These are phyloP conservation scores for Lactifluus pinguis DNA, from an alignment of 768 basidiomycete genomes.

Conservation along the genomic window DNA sequence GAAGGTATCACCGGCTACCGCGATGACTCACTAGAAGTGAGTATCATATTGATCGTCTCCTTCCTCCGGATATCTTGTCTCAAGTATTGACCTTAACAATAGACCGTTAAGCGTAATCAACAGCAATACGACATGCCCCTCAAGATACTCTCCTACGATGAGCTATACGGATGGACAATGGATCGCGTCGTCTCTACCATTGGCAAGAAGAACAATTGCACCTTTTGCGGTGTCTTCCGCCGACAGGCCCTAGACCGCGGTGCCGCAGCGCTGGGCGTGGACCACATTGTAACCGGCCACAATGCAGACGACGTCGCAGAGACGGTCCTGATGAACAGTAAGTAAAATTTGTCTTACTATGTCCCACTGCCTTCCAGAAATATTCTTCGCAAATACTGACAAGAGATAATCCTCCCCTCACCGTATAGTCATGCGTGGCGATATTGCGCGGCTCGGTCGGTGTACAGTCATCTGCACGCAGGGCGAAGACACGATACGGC, in stretches of 20 bases:
- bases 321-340: slow-evolving; percentile 98
- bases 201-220: slow-evolving; percentile 97
- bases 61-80: neutral
- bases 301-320: slow-evolving; percentile 99
- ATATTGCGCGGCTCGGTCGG: slow-evolving; percentile 87
- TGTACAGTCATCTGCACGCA: slow-evolving; percentile 94
- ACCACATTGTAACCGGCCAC: slow-evolving; percentile 98
- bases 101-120: slow-evolving; percentile 98
- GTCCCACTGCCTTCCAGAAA: neutral
- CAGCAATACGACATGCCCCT: slow-evolving; percentile 91
- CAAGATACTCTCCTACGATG: slow-evolving; percentile 92
- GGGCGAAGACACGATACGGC: slow-evolving; percentile 91
- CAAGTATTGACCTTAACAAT: slow-evolving; percentile 27
- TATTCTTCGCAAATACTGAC: neutral
- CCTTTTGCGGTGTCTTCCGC: slow-evolving; percentile 97
- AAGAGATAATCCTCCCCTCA: neutral
- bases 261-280: slow-evolving; percentile 77
- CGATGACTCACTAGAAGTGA: slow-evolving; percentile 91
- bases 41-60: neutral
- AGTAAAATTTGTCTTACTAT: slow-evolving; percentile 25
- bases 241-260: slow-evolving; percentile 95
- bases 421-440: slow-evolving; percentile 85
- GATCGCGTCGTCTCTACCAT: slow-evolving; percentile 91
- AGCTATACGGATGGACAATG: slow-evolving; percentile 99
- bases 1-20: slow-evolving; percentile 98